Conservation (phyloP, 148 eudicot genomes). For the Fagopyrum tataricum region DNA sequence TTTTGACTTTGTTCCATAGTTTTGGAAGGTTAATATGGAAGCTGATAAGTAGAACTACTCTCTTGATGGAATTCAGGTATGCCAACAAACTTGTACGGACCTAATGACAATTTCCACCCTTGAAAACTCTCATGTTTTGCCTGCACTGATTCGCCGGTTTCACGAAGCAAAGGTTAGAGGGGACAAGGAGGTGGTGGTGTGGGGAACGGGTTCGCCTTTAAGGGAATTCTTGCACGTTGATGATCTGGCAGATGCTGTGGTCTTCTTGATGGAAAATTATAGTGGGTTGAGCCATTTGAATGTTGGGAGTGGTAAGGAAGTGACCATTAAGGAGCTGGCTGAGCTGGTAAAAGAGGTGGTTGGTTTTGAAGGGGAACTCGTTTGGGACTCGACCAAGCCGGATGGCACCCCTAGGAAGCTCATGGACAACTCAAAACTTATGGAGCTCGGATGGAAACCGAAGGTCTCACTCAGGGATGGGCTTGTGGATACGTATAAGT, state of each 20-base stretch:
- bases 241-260: conserved; percentile 76
- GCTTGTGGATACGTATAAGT: conserved; percentile 69
- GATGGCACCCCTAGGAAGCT: conserved; percentile 99
- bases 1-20: background rate
- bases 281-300: conserved; percentile 82
- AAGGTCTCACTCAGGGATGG: conserved; percentile 79
- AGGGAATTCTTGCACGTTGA: conserved; percentile 94
- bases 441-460: conserved; percentile 74
- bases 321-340: conserved; percentile 79
- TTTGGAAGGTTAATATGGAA: background rate
- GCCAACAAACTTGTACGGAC: conserved; percentile 80
- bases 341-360: conserved; percentile 94
- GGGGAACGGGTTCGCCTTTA: conserved; percentile 93
- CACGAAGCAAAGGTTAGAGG: conserved; percentile 73
- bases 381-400: conserved; percentile 81
- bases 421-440: conserved; percentile 77
- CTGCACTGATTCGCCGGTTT: conserved; percentile 78
- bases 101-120: conserved; percentile 97
- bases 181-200: conserved; percentile 77
- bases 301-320: conserved; percentile 98
- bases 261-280: conserved; percentile 71
- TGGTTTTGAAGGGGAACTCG: conserved; percentile 67
- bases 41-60: background rate
- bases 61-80: conserved; percentile 30
- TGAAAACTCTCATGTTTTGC: conserved; percentile 90